A percentile compares a stretch with the other conserved stretches of the same genome.
phyloP scores from a whole-genome alignment of 768 basidiomycete species.

The Lactarius vividus region DNA sequence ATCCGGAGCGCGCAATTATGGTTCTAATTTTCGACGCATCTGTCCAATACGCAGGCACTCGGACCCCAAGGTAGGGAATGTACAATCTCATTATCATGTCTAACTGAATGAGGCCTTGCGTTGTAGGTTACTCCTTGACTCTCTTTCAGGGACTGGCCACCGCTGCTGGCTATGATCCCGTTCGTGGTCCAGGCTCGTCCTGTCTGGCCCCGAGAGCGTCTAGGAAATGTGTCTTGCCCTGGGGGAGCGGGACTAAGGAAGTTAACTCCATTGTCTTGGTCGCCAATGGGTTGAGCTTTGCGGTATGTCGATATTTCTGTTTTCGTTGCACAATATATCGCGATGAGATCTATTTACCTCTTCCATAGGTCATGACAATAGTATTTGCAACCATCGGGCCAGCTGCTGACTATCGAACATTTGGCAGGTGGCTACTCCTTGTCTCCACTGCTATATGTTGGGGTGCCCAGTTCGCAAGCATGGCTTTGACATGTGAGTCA shows the following conservation, averaged over 20 bases:
- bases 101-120: neutral
- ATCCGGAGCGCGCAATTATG: slow-evolving; percentile 27
- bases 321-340: no score
- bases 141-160: slow-evolving; percentile 69
- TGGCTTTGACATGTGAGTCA: slow-evolving; percentile 64
- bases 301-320: slow-evolving; percentile 40
- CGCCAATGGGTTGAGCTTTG: slow-evolving; percentile 74
- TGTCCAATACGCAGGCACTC: slow-evolving; percentile 47
- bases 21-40: neutral
- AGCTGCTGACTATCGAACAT: slow-evolving; percentile 68
- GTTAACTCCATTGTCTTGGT: slow-evolving; percentile 72
- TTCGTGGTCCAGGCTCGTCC: slow-evolving; percentile 63
- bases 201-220: slow-evolving; percentile 55
- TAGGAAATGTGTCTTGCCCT: slow-evolving; percentile 73
- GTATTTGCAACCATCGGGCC: slow-evolving; percentile 74
- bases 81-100: slow-evolving; percentile 3
- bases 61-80: slow-evolving; percentile 44
- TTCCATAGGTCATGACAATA: slow-evolving; percentile 60
- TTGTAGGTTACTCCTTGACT: slow-evolving; percentile 57
- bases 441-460: slow-evolving; percentile 70
- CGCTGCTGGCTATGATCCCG: slow-evolving; percentile 67
- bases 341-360: neutral
- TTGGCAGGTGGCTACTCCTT: slow-evolving; percentile 76
- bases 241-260: slow-evolving; percentile 66
- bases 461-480: slow-evolving; percentile 74